Conservation (phyloP, 2,329 filamentous ascomycete genomes). For the Cercospora berteroae region DNA sequence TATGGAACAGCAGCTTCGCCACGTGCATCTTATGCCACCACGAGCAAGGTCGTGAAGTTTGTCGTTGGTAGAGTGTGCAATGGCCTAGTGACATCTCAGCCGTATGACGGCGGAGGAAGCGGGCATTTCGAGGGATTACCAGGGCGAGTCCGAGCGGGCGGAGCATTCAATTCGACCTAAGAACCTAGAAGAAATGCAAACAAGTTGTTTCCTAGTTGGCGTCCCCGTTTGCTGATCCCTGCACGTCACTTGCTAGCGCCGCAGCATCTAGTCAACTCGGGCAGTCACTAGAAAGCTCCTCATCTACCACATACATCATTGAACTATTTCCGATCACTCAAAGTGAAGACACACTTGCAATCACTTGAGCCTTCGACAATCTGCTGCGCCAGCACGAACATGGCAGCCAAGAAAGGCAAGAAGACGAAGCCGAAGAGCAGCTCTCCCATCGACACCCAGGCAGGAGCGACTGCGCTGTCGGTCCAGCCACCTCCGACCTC, state of each 20-base stretch:
- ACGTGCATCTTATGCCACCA: not conserved
- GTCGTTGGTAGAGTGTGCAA: not conserved
- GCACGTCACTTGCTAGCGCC: slow-evolving; percentile 2
- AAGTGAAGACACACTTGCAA: not conserved
- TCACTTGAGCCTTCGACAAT: not conserved
- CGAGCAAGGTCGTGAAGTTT: not conserved
- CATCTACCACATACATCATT: not conserved
- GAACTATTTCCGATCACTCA: not conserved
- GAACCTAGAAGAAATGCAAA: not conserved
- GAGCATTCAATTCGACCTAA: not conserved
- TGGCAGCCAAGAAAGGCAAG: slow-evolving; percentile 8
- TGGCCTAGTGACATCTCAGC: no score
- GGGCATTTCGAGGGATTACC: no score
- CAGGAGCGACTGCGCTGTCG: not conserved
- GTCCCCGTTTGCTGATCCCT: not conserved
- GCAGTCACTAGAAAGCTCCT: not conserved
- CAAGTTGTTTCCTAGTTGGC: not conserved
- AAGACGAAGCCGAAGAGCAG: not conserved
- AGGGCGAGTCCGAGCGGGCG: not conserved
- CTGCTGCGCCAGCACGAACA: not conserved
- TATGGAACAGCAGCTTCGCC: no score
- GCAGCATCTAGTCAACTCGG: not conserved
- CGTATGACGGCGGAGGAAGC: no score
- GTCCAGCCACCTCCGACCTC: slow-evolving; percentile 2
- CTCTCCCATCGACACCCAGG: not conserved